Conservation (phyloP, 83 land plant genomes). For the Picea engelmannii region DNA sequence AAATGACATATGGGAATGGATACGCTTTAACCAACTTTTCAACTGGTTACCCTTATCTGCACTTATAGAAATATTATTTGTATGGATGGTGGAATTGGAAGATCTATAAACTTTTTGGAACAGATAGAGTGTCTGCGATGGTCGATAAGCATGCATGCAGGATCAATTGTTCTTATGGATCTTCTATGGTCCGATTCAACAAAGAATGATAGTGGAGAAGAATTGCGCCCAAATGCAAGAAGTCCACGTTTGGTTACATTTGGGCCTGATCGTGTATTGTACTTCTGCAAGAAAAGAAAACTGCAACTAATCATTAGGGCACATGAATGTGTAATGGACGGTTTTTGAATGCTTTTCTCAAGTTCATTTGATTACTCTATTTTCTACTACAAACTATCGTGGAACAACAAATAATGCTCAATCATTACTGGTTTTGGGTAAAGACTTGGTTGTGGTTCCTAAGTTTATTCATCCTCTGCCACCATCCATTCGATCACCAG, state of each 20-base stretch:
- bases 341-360: slow-evolving; percentile 94
- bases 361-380: slow-evolving; percentile 86
- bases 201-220: slow-evolving; percentile 75
- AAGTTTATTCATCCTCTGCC: slow-evolving; percentile 91
- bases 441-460: slow-evolving; percentile 84
- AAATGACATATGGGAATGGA: no score
- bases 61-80: no score
- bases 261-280: slow-evolving; percentile 93
- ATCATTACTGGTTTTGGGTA: no score
- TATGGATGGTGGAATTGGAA: no score
- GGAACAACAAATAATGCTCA: slow-evolving; percentile 96
- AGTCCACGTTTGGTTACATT: slow-evolving; percentile 78
- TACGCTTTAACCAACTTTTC: no score
- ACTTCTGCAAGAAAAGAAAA: slow-evolving; percentile 86
- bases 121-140: slow-evolving; percentile 86
- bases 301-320: slow-evolving; percentile 90
- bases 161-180: slow-evolving; percentile 90
- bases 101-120: slow-evolving; percentile 81
- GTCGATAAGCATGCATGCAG: slow-evolving; percentile 93
- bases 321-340: slow-evolving; percentile 98
- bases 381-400: slow-evolving; percentile 93
- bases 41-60: no score
- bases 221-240: slow-evolving; percentile 76
- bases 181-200: slow-evolving; percentile 95
- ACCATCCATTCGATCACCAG: slow-evolving; percentile 73